phyloP scores from a whole-genome alignment of 805 yeast species.

The Wickerhamomyces sydowiorum region DNA sequence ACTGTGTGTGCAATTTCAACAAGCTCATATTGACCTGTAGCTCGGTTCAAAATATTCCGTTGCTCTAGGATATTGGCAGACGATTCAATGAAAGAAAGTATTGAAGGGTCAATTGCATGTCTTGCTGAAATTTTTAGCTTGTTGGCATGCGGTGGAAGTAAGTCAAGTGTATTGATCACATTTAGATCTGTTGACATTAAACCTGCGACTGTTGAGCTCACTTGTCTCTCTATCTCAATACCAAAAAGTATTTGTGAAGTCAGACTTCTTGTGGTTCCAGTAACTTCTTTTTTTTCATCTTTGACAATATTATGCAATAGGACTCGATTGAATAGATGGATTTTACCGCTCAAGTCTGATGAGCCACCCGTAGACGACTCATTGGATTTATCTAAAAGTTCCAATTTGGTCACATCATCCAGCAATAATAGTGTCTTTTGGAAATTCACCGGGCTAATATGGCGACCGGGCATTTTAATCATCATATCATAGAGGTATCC shows the following conservation, averaged over 20 bases:
- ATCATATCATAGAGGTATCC: constrained; percentile 93
- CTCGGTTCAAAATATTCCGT: constrained; percentile 46
- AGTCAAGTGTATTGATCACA: constrained; percentile 11
- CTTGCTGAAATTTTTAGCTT: constrained; percentile 22
- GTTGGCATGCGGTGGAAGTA: constrained; percentile 10
- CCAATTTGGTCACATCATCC: constrained; percentile 45
- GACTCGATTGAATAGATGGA: constrained; percentile 55
- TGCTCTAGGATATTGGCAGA: constrained; percentile 49
- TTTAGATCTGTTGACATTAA: constrained; percentile 4
- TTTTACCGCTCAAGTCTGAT: constrained; percentile 18
- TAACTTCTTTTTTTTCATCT: constrained; percentile 39
- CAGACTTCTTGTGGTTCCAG: neutral
- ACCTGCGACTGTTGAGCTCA: constrained; percentile 24
- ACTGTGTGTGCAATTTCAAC: constrained; percentile 49
- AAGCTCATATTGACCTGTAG: constrained; percentile 44
- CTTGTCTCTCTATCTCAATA: constrained; percentile 35
- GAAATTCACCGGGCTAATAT: constrained; percentile 80
- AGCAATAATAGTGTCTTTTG: constrained; percentile 43
- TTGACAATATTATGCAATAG: constrained; percentile 43
- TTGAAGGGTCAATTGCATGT: constrained; percentile 27
- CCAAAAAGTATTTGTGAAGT: constrained; percentile 32
- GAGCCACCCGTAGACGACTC: constrained; percentile 1
- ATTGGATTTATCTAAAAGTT: constrained; percentile 44
- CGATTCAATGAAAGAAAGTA: constrained; percentile 55
- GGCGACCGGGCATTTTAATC: constrained; percentile 68